phyloP scores from a whole-genome alignment of 352 stramenopile species.

The Phytophthora brassicae region DNA sequence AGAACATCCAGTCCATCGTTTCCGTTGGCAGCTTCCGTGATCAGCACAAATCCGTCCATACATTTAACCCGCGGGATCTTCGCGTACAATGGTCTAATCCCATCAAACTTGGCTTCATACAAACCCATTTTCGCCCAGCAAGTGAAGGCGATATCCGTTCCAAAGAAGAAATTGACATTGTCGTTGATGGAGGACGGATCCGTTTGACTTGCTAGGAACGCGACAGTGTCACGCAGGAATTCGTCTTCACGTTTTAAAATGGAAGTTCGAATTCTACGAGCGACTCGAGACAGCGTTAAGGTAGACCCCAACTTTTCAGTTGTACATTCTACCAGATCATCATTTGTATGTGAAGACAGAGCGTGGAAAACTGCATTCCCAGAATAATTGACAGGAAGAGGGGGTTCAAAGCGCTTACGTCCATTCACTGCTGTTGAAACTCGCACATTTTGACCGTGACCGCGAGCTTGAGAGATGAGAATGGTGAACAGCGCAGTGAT shows the following conservation, averaged over 20 bases:
- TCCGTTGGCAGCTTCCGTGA: constrained; percentile 41
- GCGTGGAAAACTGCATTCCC: constrained; percentile 60
- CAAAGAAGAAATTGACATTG: constrained; percentile 56
- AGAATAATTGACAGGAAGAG: constrained; percentile 43
- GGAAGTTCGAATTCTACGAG: constrained; percentile 38
- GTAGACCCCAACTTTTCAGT: neutral
- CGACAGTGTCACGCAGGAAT: constrained; percentile 54
- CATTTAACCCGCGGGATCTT: constrained; percentile 36
- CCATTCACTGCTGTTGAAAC: constrained; percentile 55
- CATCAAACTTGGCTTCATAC: constrained; percentile 36
- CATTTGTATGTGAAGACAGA: constrained; percentile 34
- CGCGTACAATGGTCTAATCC: constrained; percentile 29
- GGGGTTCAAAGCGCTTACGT: constrained; percentile 41
- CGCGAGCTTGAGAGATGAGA: constrained; percentile 53
- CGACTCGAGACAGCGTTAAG: constrained; percentile 22
- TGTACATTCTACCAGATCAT: constrained; percentile 19
- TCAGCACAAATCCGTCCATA: constrained; percentile 47
- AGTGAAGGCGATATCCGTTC: constrained; percentile 55
- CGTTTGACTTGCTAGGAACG: constrained; percentile 41
- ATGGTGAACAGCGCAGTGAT: constrained; percentile 53
- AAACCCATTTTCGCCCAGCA: constrained; percentile 42
- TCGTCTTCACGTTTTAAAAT: constrained; percentile 43
- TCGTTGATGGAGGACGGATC: constrained; percentile 41
- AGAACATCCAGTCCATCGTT: constrained; percentile 23
- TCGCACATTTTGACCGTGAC: constrained; percentile 36